A percentile compares a stretch with the other conserved stretches of the same genome.
These are phyloP conservation scores for Pyrrhoderma noxium DNA, from an alignment of 1,284 basidiomycete species.

Conservation along the genomic window DNA sequence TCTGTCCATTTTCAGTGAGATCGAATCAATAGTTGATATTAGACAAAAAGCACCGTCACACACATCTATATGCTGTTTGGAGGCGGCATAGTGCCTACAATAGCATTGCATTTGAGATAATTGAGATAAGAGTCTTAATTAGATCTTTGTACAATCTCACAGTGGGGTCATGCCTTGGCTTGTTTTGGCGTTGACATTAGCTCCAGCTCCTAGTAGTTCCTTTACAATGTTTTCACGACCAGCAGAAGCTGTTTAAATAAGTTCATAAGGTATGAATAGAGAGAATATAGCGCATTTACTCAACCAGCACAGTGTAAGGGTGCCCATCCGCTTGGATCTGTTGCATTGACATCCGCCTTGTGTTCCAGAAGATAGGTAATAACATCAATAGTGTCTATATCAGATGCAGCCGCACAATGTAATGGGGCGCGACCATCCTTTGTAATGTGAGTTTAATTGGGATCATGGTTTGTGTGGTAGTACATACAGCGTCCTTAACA, in stretches of 20 bases:
- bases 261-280: constrained; percentile 4
- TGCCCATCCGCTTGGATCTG: constrained; percentile 78
- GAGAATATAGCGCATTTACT: constrained; percentile 16
- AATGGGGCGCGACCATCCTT: constrained; percentile 86
- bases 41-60: constrained; percentile 22
- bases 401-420: constrained; percentile 83
- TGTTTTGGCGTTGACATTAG: constrained; percentile 75
- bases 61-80: constrained; percentile 84
- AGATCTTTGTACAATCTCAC: constrained; percentile 39
- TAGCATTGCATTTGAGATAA: background rate
- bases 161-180: constrained; percentile 83
- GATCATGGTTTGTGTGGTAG: background rate
- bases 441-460: constrained; percentile 5
- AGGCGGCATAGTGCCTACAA: constrained; percentile 86
- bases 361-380: constrained; percentile 68
- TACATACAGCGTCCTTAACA: constrained; percentile 58
- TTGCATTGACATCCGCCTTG: constrained; percentile 62
- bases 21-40: constrained; percentile 19
- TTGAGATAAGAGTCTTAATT: background rate
- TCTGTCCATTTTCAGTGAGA: constrained; percentile 52
- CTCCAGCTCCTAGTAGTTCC: constrained; percentile 79
- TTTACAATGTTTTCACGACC: constrained; percentile 73
- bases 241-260: constrained; percentile 54
- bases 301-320: constrained; percentile 82
- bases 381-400: constrained; percentile 54